Conservation (phyloP, 129 eudicot genomes). For the Erigeron canadensis region DNA sequence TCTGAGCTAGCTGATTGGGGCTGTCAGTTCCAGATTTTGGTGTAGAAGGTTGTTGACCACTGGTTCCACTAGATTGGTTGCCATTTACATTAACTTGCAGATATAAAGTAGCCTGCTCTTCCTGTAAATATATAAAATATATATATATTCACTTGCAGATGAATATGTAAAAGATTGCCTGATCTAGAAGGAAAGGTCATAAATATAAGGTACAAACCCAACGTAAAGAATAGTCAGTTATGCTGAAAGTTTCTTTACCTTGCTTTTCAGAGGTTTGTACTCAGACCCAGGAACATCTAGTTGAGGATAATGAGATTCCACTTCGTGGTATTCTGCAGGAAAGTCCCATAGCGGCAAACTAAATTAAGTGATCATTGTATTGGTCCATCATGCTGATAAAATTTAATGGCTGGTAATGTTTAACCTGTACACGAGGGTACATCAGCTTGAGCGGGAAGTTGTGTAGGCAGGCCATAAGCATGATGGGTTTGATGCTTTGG, state of each 20-base stretch:
- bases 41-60: constrained; percentile 38
- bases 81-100: constrained; percentile 38
- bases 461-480: constrained; percentile 56
- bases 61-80: constrained; percentile 34
- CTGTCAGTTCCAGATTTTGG: constrained; percentile 46
- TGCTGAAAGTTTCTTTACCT: constrained; percentile 39
- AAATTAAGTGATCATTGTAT: background rate
- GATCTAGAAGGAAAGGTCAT: constrained; percentile 1
- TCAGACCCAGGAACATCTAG: constrained; percentile 89
- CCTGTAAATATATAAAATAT: constrained; percentile 41
- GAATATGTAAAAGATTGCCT: constrained; percentile 4
- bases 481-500: constrained; percentile 43
- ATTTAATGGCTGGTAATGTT: constrained; percentile 17
- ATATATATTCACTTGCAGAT: background rate
- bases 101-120: constrained; percentile 37
- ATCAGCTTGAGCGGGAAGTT: constrained; percentile 85
- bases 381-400: background rate
- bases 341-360: constrained; percentile 14
- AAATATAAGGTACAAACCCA: background rate
- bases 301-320: constrained; percentile 65
- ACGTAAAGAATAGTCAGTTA: background rate
- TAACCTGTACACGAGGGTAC: constrained; percentile 89
- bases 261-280: constrained; percentile 59
- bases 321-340: constrained; percentile 54
- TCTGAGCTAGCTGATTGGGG: constrained; percentile 60